Percentiles rank a stretch among this genome's conserved stretches.
Evolutionary conservation across 2,329 filamentous ascomycete genomes (phyloP).

Genomic region (Sarocladium brachiariae): DNA sequence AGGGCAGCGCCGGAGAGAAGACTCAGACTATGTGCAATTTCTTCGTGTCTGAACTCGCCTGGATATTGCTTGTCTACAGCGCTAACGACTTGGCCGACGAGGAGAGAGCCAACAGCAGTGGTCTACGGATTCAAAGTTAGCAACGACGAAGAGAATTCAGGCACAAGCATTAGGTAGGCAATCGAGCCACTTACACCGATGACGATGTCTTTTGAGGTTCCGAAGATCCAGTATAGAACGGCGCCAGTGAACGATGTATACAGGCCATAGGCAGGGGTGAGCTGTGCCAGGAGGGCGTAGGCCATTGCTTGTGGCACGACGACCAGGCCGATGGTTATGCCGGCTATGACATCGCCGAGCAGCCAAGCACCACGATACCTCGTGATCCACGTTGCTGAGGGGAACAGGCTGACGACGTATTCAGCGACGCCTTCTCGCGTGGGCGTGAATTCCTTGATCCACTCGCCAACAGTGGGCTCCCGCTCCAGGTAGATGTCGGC

Average conservation of each 20-base stretch:
- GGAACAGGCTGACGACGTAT: slow-evolving; percentile 53
- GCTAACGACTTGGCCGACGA: slow-evolving; percentile 39
- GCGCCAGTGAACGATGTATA: slow-evolving; percentile 82
- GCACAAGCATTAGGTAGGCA: no score
- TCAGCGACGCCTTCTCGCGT: slow-evolving; percentile 32
- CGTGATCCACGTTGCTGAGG: slow-evolving; percentile 61
- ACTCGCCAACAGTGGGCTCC: slow-evolving; percentile 60
- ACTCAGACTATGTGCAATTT: slow-evolving; percentile 37
- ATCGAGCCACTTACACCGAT: slow-evolving; percentile 48
- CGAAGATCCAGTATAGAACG: slow-evolving; percentile 75
- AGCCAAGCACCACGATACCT: slow-evolving; percentile 70
- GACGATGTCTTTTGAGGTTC: slow-evolving; percentile 79
- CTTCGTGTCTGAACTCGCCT: slow-evolving; percentile 27
- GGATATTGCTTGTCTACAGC: slow-evolving; percentile 29
- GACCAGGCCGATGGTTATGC: slow-evolving; percentile 52
- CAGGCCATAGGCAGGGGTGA: slow-evolving; percentile 63
- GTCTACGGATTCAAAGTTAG: slow-evolving; percentile 36
- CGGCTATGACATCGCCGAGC: slow-evolving; percentile 62
- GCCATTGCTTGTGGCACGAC: slow-evolving; percentile 77
- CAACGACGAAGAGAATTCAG: no score
- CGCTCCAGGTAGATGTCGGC: slow-evolving; percentile 46
- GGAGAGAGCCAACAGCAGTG: slow-evolving; percentile 43
- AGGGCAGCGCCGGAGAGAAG: slow-evolving; percentile 38
- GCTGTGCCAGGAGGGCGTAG: slow-evolving; percentile 64
- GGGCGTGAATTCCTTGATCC: slow-evolving; percentile 50